These are phyloP conservation scores for Herpomyces periplanetae DNA, from an alignment of 2,329 filamentous ascomycete species.

Conservation along the genomic window DNA sequence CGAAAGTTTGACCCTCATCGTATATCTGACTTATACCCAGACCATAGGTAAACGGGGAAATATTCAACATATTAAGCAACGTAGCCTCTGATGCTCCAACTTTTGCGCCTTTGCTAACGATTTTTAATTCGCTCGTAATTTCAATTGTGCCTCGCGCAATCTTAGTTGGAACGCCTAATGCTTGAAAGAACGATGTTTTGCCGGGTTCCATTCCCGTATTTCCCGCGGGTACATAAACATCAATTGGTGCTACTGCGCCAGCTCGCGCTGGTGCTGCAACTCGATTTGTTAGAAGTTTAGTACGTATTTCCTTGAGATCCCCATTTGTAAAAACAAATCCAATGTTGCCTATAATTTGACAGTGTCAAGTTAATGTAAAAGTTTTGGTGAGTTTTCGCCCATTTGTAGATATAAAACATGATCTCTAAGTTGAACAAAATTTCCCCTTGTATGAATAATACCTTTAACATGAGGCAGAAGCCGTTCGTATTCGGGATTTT, in stretches of 20 bases:
- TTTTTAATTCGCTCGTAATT: constrained; percentile 91
- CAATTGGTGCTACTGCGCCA: constrained; percentile 64
- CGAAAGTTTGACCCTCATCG: constrained; percentile 81
- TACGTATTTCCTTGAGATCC: constrained; percentile 64
- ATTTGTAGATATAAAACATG: constrained; percentile 1
- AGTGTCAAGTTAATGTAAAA: too few relatives aligned
- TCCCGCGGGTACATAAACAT: constrained; percentile 66
- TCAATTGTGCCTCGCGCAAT: constrained; percentile 99
- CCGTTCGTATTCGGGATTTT: constrained; percentile 89
- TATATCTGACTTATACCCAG: constrained; percentile 90
- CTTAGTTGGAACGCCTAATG: constrained; percentile 99
- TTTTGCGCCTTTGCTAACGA: constrained; percentile 65
- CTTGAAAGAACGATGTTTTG: constrained; percentile 99
- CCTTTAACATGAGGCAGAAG: constrained; percentile 75
- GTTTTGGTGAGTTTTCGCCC: too few relatives aligned
- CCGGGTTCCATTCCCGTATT: constrained; percentile 99
- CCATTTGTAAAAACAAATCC: constrained; percentile 98
- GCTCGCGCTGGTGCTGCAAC: constrained; percentile 91
- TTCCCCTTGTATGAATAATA: constrained; percentile 5
- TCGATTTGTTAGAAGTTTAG: constrained; percentile 84
- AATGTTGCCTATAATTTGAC: constrained; percentile 25
- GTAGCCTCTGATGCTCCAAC: constrained; percentile 96
- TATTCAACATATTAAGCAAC: constrained; percentile 98
- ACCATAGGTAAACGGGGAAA: constrained; percentile 97
- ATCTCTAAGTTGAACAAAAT: constrained; percentile 1